Evolutionary conservation across 1,139 yeast species (phyloP).

Genomic region (Kodamaea suecica): DNA sequence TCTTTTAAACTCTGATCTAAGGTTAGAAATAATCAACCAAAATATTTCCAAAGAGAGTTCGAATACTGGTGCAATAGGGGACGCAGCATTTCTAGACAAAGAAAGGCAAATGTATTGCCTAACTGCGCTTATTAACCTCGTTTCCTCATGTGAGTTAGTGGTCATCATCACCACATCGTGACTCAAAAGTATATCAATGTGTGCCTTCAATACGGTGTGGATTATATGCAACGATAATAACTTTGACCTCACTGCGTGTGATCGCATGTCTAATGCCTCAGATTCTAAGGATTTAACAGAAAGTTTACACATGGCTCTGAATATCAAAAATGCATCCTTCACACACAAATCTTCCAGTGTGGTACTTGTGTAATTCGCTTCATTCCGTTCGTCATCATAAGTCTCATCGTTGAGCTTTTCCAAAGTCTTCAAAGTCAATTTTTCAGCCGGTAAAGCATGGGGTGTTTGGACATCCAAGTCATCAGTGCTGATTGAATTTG

Average conservation of each 20-base stretch:
- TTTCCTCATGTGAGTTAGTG: constrained; percentile 53
- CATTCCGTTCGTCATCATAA: constrained; percentile 50
- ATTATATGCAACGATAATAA: constrained; percentile 82
- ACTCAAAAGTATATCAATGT: constrained; percentile 77
- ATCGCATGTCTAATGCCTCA: constrained; percentile 75
- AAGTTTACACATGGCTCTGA: constrained; percentile 91
- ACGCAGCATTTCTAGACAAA: constrained; percentile 88
- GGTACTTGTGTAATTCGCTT: constrained; percentile 42
- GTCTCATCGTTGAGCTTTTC: constrained; percentile 53
- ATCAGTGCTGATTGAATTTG: constrained; percentile 19
- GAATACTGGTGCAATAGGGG: constrained; percentile 86
- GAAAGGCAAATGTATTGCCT: constrained; percentile 82
- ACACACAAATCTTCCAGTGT: constrained; percentile 63
- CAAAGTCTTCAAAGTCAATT: constrained; percentile 57
- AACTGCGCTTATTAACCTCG: constrained; percentile 72
- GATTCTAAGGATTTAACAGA: constrained; percentile 77
- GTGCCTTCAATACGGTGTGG: constrained; percentile 81
- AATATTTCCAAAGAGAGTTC: constrained; percentile 90
- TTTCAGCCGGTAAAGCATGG: constrained; percentile 16
- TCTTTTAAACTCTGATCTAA: constrained; percentile 82
- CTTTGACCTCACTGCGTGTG: constrained; percentile 90
- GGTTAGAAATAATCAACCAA: constrained; percentile 80
- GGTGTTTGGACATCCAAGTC: constrained; percentile 11
- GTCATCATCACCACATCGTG: constrained; percentile 59
- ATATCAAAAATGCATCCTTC: constrained; percentile 89